phyloP scores from a whole-genome alignment of 305 asterid genomes.

The Ilex paraguariensis region DNA sequence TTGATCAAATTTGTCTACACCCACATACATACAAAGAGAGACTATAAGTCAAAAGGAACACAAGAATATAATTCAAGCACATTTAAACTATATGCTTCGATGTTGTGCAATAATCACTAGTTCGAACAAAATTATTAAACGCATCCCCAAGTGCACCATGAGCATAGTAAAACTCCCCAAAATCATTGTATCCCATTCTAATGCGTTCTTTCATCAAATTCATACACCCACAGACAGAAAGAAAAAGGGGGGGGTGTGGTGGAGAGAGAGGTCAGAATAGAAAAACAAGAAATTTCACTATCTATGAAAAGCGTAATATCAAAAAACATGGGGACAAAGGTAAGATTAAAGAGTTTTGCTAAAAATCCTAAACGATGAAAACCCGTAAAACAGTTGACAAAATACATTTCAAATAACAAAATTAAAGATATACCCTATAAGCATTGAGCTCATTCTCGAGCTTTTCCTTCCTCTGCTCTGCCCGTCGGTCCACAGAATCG shows the following conservation, averaged over 20 bases:
- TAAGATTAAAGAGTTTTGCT: not conserved
- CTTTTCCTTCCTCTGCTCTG: conserved; percentile 73
- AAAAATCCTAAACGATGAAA: not conserved
- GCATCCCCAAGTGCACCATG: conserved; percentile 93
- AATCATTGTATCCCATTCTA: conserved; percentile 97
- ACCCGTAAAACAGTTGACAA: not conserved
- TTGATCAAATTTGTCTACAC: conserved; percentile 90
- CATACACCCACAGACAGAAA: conserved; percentile 31
- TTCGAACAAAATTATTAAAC: conserved; percentile 80
- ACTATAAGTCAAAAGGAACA: conserved; percentile 1
- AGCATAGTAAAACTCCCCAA: conserved; percentile 85
- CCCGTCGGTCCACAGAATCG: conserved; percentile 78
- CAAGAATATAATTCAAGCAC: not conserved
- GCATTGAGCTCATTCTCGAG: conserved; percentile 93
- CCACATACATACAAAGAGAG: not conserved
- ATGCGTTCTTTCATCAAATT: conserved; percentile 96
- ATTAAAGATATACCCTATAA: conserved; percentile 50
- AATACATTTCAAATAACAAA: not conserved
- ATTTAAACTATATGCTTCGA: conserved; percentile 8
- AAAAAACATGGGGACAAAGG: too few species aligned
- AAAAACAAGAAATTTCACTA: too few species aligned
- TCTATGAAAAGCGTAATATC: too few species aligned
- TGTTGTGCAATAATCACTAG: conserved; percentile 96
- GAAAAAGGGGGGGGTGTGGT: not conserved
- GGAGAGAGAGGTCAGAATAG: too few species aligned